Evolutionary conservation across 2,329 filamentous ascomycete genomes (phyloP).

Genomic region (Xylaria sp.): DNA sequence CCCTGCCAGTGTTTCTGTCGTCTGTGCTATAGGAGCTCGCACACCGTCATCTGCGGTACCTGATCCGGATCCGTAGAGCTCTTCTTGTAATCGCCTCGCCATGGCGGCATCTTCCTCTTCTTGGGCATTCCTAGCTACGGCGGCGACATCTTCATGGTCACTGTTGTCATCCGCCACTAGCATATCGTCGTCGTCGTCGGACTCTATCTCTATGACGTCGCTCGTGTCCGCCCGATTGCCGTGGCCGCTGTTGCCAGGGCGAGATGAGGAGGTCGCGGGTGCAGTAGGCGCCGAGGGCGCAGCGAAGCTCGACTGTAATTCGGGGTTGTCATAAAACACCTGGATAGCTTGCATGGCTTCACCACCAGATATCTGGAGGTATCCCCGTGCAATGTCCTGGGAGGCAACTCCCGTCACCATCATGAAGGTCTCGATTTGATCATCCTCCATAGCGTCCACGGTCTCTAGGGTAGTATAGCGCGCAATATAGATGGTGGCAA

Average conservation of each 20-base stretch:
- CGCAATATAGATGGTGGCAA: neutral
- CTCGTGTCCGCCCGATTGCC: constrained; percentile 57
- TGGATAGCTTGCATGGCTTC: constrained; percentile 86
- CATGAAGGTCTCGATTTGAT: constrained; percentile 77
- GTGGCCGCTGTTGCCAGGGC: constrained; percentile 9
- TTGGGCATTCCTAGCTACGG: constrained; percentile 55
- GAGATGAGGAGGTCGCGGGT: constrained; percentile 43
- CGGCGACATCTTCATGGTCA: constrained; percentile 48
- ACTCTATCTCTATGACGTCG: constrained; percentile 76
- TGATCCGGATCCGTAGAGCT: constrained; percentile 69
- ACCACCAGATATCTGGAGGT: constrained; percentile 82
- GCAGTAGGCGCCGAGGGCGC: constrained; percentile 45
- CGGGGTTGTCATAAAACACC: constrained; percentile 88
- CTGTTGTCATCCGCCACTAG: constrained; percentile 37
- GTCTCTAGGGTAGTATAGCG: neutral
- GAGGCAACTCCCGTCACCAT: constrained; percentile 75
- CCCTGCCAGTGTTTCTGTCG: constrained; percentile 88
- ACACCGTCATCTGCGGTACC: constrained; percentile 56
- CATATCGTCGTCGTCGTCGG: constrained; percentile 47
- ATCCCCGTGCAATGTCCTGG: constrained; percentile 76
- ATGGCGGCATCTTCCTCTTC: constrained; percentile 93
- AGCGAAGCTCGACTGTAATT: constrained; percentile 61
- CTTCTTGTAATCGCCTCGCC: constrained; percentile 88
- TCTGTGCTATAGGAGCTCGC: constrained; percentile 87
- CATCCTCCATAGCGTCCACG: constrained; percentile 67